Conservation (phyloP, 1,139 yeast genomes). For the Cylindricascospora bacillispora region DNA sequence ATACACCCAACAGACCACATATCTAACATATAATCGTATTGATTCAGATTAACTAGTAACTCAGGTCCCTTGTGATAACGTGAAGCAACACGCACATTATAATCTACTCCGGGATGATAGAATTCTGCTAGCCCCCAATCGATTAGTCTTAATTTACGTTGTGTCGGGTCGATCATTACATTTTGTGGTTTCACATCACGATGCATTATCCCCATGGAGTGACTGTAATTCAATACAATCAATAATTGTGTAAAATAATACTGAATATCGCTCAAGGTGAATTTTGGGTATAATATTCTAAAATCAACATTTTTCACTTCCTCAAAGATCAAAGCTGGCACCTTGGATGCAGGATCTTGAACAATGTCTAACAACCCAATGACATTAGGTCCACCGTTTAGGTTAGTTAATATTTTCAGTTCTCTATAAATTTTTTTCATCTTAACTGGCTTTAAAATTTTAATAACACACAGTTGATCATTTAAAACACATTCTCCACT, state of each 20-base stretch:
- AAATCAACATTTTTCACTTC: constrained; percentile 61
- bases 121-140: constrained; percentile 85
- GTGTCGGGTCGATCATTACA: constrained; percentile 65
- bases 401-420: constrained; percentile 59
- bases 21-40: constrained; percentile 67
- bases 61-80: constrained; percentile 78
- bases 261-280: constrained; percentile 50
- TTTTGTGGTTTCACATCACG: constrained; percentile 79
- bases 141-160: constrained; percentile 50
- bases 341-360: constrained; percentile 59
- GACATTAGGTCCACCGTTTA: constrained; percentile 65
- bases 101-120: constrained; percentile 67
- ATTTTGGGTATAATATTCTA: constrained; percentile 55
- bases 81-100: constrained; percentile 70
- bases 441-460: constrained; percentile 69
- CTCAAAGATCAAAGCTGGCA: constrained; percentile 67
- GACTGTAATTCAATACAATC: constrained; percentile 62
- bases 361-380: constrained; percentile 60
- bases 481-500: constrained; percentile 37
- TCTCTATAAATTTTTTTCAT: constrained; percentile 70
- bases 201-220: constrained; percentile 76
- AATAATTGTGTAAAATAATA: constrained; percentile 58
- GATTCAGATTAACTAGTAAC: constrained; percentile 56
- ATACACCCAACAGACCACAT: constrained; percentile 78
- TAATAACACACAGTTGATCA: constrained; percentile 51